Evolutionary conservation across 31 red algal species (phyloP), one percentile per base, ranked within the genome.

Genomic region (Bonnemaisonia californica): DNA sequence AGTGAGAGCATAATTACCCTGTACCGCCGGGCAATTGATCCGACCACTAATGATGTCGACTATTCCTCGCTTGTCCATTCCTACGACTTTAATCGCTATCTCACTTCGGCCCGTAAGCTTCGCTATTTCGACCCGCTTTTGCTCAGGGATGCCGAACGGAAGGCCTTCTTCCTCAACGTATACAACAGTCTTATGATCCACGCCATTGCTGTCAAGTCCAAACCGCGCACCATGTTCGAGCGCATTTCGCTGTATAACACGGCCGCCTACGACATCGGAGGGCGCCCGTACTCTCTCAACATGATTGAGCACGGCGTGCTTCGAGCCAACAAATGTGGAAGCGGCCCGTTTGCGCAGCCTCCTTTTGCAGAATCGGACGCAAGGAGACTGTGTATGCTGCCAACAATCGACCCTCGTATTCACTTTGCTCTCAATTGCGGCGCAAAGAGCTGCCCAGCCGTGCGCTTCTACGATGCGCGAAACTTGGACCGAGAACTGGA

Each of bases 341-440:
- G 74, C 31, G 84, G 84, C 5, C 94, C 94, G 42, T 92, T 96
- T 77, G 62, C 85, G 18, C 81, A 75, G 27, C 76, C 45, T 29
- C 79, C 80, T 11, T 96, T 96, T 63, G 19, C 74, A 12, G 59
- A 79, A 2, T 75, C 71, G n/a, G 88, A 94, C 39, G 76, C 91
- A 28, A 69, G 89, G 21, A 32, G 55, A 22, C 54, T 69, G 77
- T 76, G 76, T 51, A 56, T 56, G 24, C 36, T 96, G 35, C 62
- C 60, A 18, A 42, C 24, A 26, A 76, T 85, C 57, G 94, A 96
- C 56, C 84, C 94, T 51, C 83, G 89, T 1, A 89, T 96, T 41
- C 94, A 96, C 48, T 96, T 96, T 77, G 94, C 88, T 2, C 84
- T 96, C 58, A 96, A 96, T 64, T 96, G 94, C 79, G 94, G 94